Evolutionary conservation across 2,329 filamentous ascomycete species (phyloP).

Genomic region (Didymella pinodella): DNA sequence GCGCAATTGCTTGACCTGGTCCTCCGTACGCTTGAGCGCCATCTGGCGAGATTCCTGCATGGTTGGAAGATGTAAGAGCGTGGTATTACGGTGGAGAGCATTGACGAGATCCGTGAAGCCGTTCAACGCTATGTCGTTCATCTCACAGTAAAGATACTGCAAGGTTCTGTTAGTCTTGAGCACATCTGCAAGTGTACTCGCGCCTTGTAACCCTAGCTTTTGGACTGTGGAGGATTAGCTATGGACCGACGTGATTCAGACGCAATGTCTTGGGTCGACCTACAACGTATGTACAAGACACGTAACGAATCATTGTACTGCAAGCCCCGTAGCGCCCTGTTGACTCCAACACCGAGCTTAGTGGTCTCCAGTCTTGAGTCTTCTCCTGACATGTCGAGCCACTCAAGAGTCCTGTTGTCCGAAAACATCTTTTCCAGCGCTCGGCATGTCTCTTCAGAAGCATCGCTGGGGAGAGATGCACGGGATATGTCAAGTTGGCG

Average conservation of each 20-base stretch:
- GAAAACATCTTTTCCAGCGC: slow-evolving; percentile 70
- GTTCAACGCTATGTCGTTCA: slow-evolving; percentile 75
- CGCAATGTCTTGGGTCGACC: slow-evolving; percentile 8
- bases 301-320: slow-evolving; percentile 69
- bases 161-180: slow-evolving; percentile 70
- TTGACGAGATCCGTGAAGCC: slow-evolving; percentile 75
- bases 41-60: slow-evolving; percentile 69
- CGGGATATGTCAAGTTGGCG: slow-evolving; percentile 73
- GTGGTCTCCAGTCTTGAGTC: slow-evolving; percentile 75
- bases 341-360: slow-evolving; percentile 72
- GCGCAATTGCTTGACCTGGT: slow-evolving; percentile 63
- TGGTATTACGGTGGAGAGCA: slow-evolving; percentile 70
- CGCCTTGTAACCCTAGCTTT: slow-evolving; percentile 72
- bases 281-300: slow-evolving; percentile 67
- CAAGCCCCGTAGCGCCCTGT: slow-evolving; percentile 69
- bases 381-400: slow-evolving; percentile 75
- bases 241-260: too few relatives aligned
- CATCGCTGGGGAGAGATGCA: slow-evolving; percentile 73
- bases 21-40: slow-evolving; percentile 66
- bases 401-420: slow-evolving; percentile 70
- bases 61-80: slow-evolving; percentile 67
- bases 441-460: slow-evolving; percentile 71
- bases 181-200: slow-evolving; percentile 73
- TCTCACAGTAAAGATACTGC: slow-evolving; percentile 72
- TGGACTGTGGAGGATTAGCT: slow-evolving; percentile 57